These are phyloP conservation scores for Cyberlindnera subsufficiens DNA, from an alignment of 805 yeast species.

Conservation along the genomic window DNA sequence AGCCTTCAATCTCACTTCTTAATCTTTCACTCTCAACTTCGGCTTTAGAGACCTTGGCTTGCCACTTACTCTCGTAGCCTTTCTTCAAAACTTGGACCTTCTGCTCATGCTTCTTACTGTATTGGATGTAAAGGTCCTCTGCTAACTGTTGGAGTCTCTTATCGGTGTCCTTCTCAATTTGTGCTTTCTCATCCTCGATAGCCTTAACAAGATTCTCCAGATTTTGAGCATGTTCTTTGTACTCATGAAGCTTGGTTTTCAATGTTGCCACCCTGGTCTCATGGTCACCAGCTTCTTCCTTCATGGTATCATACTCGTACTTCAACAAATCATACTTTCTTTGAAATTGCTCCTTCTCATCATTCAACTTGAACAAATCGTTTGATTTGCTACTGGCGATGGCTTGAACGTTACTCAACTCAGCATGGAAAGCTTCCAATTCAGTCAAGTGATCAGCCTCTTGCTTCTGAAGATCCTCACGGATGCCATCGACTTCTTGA, in stretches of 20 bases:
- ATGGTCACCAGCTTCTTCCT: constrained; percentile 19
- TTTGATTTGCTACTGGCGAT: constrained; percentile 25
- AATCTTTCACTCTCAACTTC: constrained; percentile 38
- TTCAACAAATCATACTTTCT: constrained; percentile 21
- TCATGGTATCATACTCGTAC: constrained; percentile 20
- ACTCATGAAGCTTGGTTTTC: constrained; percentile 14
- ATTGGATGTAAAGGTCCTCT: constrained; percentile 64
- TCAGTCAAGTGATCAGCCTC: constrained; percentile 33
- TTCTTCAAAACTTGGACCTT: constrained; percentile 59
- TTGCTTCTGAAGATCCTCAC: constrained; percentile 25
- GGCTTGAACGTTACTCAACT: constrained; percentile 28
- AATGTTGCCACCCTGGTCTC: constrained; percentile 20
- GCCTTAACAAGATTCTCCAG: constrained; percentile 23
- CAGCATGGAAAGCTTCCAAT: constrained; percentile 29
- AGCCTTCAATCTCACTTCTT: constrained; percentile 46
- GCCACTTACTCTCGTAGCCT: constrained; percentile 51
- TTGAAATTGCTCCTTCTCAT: constrained; percentile 21
- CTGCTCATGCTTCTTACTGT: constrained; percentile 70
- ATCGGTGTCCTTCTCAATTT: constrained; percentile 45
- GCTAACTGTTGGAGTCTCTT: constrained; percentile 56
- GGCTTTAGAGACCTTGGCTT: constrained; percentile 35
- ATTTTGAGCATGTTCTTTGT: constrained; percentile 14
- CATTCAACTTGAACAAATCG: constrained; percentile 21
- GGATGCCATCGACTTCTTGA: constrained; percentile 23
- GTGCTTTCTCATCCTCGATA: constrained; percentile 28